Evolutionary conservation across 768 basidiomycete species (phyloP), one percentile per base, ranked within the genome.

Genomic region (Amanita subjunquillea): DNA sequence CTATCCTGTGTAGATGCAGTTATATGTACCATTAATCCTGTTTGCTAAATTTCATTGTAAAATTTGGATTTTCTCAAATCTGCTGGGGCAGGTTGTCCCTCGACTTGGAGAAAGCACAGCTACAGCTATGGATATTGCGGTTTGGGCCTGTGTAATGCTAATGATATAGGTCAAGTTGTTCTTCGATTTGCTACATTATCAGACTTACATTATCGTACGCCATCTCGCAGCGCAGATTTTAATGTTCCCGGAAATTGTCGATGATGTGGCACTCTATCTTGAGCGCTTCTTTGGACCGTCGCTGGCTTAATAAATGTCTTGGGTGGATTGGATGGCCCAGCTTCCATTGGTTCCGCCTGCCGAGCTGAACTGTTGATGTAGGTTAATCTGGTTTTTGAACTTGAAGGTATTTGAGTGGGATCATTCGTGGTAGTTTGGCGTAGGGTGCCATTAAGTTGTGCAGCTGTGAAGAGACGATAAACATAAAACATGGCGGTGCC

Each of bases 1-100:
- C 60, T 50, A 63, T 64, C 1, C 58, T 55, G 42, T 59, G 58
- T 45, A 52, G 59, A 45, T 57, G 55, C 36, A 56, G 57, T 38
- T 54, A 50, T 36, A 27, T 57, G 50, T 46, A 50, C 51, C 51
- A 49, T 55, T 53, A 43, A 27, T 37, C 48, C 32, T 47, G 25
- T n/a, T 20, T 53, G 43, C 51, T 45, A 51, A 30, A 51, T 34
- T 53, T 50, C 43, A 30, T 39, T 53, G 43, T 38, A 53, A 46
- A 36, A 42, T 15, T 44, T 44, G 20, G 15, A 27, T 8, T 17
- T 32, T 34, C 42, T 51, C 12, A 20, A 17, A n/a, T 15, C 48
- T 40, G 27, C 48, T 29, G 39, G 22, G 25, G 13, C 38, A 30
- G 48, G 38, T n/a, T 10, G 15, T 25, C 15, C 29, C 44, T 46